Evolutionary conservation across 768 basidiomycete species (phyloP).

Genomic region (Pleurotus citrinopileatus): DNA sequence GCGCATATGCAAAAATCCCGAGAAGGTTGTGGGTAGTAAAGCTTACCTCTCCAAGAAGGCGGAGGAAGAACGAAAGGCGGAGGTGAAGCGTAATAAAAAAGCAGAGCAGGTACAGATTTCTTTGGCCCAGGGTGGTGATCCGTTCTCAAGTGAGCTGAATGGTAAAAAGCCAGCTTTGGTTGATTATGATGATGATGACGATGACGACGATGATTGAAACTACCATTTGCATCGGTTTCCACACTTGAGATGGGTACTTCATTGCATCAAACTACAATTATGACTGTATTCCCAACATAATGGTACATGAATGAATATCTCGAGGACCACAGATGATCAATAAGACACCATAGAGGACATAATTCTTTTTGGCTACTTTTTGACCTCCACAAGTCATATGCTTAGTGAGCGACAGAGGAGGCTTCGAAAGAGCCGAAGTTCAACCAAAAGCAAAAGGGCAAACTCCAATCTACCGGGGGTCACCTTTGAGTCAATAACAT

Average conservation of each 20-base stretch:
- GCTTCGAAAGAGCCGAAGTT: constrained; percentile 57
- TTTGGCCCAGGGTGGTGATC: constrained; percentile 52
- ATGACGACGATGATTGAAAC: constrained; percentile 27
- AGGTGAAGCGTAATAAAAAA: constrained; percentile 66
- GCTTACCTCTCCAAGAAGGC: constrained; percentile 71
- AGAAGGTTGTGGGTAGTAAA: constrained; percentile 89
- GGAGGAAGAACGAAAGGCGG: constrained; percentile 68
- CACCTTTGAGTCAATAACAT: too few relatives aligned
- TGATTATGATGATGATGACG: constrained; percentile 62
- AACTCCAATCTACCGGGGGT: too few relatives aligned
- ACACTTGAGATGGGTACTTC: constrained; percentile 21
- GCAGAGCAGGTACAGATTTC: constrained; percentile 44
- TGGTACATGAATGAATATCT: constrained; percentile 9
- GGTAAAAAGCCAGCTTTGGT: constrained; percentile 37
- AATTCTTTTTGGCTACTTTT: constrained; percentile 55
- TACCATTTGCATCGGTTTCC: constrained; percentile 17
- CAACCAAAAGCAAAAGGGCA: neutral
- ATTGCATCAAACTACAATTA: neutral
- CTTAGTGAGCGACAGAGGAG: constrained; percentile 35
- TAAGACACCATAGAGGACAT: constrained; percentile 10
- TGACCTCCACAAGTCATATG: constrained; percentile 53
- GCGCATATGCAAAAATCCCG: constrained; percentile 90
- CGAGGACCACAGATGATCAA: constrained; percentile 19
- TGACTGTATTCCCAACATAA: constrained; percentile 22
- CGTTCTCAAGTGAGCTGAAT: constrained; percentile 60